Percentiles rank a stretch among this genome's conserved stretches.
Conservation (phyloP, 2,329 filamentous ascomycete species). For the Botrytis paeoniae region DNA sequence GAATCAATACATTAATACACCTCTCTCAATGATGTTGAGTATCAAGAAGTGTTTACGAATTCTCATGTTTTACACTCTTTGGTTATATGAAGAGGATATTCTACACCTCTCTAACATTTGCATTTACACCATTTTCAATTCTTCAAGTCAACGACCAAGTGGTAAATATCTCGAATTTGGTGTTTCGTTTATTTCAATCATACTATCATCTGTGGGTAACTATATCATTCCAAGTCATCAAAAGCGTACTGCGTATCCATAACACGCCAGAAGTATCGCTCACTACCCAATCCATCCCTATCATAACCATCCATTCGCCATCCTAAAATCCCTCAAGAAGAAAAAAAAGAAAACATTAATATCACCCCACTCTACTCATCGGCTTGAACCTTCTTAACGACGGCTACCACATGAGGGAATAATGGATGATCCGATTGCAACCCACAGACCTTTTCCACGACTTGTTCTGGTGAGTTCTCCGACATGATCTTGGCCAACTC, state of each 20-base stretch:
- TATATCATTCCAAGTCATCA: neutral
- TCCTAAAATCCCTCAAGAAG: conserved; percentile 21
- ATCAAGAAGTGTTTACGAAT: neutral
- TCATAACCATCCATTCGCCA: conserved; percentile 4
- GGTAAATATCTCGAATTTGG: neutral
- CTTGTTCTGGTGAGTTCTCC: conserved; percentile 66
- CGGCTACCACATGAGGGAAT: conserved; percentile 68
- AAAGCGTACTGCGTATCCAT: conserved; percentile 7
- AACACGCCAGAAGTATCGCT: conserved; percentile 14
- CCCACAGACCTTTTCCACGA: conserved; percentile 78
- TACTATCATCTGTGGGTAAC: neutral
- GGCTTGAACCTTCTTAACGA: conserved; percentile 80
- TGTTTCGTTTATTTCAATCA: neutral
- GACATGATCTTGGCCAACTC: conserved; percentile 86
- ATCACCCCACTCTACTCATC: conserved; percentile 29
- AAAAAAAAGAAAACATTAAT: conserved; percentile 11
- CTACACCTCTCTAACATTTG: neutral
- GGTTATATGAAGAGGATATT: too few species aligned
- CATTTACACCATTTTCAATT: neutral
- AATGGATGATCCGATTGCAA: conserved; percentile 75
- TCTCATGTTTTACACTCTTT: neutral
- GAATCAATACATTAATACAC: neutral
- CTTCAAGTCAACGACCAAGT: neutral
- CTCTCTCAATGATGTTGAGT: neutral
- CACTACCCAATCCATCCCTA: conserved; percentile 2